Conservation (phyloP, 2,329 filamentous ascomycete species). For the Pseudogymnoascus sp. region DNA sequence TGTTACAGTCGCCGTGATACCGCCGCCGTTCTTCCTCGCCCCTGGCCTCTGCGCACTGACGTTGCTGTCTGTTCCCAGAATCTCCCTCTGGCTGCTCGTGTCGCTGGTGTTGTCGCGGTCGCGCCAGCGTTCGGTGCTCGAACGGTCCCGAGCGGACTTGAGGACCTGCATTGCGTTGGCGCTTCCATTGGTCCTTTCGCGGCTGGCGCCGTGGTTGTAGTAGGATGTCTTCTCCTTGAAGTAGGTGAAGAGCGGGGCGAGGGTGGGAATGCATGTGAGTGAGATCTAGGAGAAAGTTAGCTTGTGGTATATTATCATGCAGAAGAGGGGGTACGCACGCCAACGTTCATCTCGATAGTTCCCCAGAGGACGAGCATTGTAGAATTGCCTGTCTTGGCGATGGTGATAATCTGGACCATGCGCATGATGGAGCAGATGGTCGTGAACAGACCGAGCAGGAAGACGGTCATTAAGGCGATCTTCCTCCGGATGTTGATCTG, state of each 20-base stretch:
- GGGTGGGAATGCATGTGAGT: slow-evolving; percentile 15
- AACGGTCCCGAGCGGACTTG: neutral
- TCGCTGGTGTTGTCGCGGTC: slow-evolving; percentile 11
- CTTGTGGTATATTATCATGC: neutral
- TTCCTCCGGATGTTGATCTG: slow-evolving; percentile 30
- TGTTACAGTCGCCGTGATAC: neutral
- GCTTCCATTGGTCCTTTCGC: neutral
- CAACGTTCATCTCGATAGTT: slow-evolving; percentile 49
- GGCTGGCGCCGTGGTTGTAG: neutral
- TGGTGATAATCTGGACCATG: slow-evolving; percentile 42
- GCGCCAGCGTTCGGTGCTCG: neutral
- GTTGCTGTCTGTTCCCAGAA: neutral
- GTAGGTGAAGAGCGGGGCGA: slow-evolving; percentile 15
- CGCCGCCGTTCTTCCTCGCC: neutral
- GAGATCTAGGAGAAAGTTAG: slow-evolving; percentile 12
- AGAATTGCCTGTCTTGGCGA: slow-evolving; percentile 46
- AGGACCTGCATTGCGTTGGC: neutral
- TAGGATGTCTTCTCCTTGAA: slow-evolving; percentile 12
- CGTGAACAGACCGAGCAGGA: slow-evolving; percentile 46
- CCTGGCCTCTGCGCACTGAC: neutral
- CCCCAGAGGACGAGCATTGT: slow-evolving; percentile 50
- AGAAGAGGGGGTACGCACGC: slow-evolving; percentile 32
- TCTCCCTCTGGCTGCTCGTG: slow-evolving; percentile 10
- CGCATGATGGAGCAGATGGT: slow-evolving; percentile 47
- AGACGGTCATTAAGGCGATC: slow-evolving; percentile 32